These are phyloP conservation scores for Claviceps pazoutovae DNA, from an alignment of 2,329 filamentous ascomycete species.

Conservation along the genomic window DNA sequence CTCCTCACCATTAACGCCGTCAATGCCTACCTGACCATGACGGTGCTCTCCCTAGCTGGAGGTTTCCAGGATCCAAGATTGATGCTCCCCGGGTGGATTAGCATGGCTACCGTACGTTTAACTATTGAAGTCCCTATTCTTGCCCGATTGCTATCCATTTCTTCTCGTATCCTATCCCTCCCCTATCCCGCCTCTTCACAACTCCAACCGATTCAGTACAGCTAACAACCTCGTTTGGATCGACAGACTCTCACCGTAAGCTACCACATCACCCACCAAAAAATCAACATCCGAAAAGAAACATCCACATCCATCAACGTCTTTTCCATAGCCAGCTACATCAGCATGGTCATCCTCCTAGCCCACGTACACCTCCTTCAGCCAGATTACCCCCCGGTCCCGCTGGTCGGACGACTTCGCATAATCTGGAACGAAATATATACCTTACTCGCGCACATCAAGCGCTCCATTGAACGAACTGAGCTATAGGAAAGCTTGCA, in stretches of 20 bases:
- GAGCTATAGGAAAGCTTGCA: slow-evolving; percentile 12
- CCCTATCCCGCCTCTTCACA: neutral
- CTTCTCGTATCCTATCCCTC: neutral
- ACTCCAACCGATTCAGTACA: neutral
- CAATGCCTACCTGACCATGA: slow-evolving; percentile 62
- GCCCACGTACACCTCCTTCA: slow-evolving; percentile 51
- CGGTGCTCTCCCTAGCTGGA: slow-evolving; percentile 55
- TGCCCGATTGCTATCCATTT: neutral
- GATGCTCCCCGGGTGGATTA: slow-evolving; percentile 64
- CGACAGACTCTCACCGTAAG: slow-evolving; percentile 53
- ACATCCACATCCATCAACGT: slow-evolving; percentile 65
- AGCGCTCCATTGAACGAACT: slow-evolving; percentile 17
- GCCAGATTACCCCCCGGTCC: slow-evolving; percentile 46
- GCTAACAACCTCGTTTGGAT: neutral
- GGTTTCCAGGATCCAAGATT: slow-evolving; percentile 57
- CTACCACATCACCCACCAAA: slow-evolving; percentile 65
- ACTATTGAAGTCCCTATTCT: neutral
- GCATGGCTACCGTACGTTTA: slow-evolving; percentile 52
- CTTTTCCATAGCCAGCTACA: slow-evolving; percentile 62
- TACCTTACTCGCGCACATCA: slow-evolving; percentile 15
- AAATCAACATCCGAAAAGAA: slow-evolving; percentile 67
- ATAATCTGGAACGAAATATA: slow-evolving; percentile 22
- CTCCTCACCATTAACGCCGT: slow-evolving; percentile 61
- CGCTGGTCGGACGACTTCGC: slow-evolving; percentile 32
- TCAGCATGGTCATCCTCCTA: slow-evolving; percentile 58